Base-by-base conservation (phyloP, 1,284 basidiomycete genomes). In the Ganoderma sinense region DNA sequence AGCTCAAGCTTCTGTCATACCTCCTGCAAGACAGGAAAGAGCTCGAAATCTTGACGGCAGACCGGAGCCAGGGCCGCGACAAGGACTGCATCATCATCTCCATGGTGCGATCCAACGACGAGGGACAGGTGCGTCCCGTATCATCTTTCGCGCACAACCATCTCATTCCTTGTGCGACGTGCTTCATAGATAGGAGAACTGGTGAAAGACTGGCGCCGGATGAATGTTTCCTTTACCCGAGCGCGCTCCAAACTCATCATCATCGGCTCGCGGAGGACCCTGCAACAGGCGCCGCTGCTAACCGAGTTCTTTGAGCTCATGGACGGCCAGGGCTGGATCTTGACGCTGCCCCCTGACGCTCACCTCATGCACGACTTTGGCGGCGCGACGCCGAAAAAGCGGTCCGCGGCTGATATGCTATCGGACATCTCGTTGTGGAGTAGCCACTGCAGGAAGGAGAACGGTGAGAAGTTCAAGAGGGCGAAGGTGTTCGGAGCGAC, bases 141-240 rank as follows among this genome's bases (percentile, higher is more conserved):
- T 51, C 53, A 31, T 33, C 68, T 45, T 41, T 26, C 45, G 16
- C 11, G 55, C n/a, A 43, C 39, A 58, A 7, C 23, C 70, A 58
- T 69, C 73, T 59, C 33, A 59, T 10, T 23, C 23, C 18, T 20
- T 20, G 43, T 20, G 31, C 29, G 13, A 2, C 58, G 18, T 33
- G 61, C 23, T 51, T 14, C 66, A 61, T 76, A 96, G 92, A 85
- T 96, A 43, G 97, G 98, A 2, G 96, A 98, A 68, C 87, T 99
- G 13, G 85, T 99, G 16, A 95, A 94, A 75, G 98, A 99, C 79
- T 97, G 96, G 94, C 86, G 97, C 58, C 84, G 98, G 43, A 93
- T 99, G 85, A 99, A 99, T 78, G 98, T 99, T 41, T 95, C 96
- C 3, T 95, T 99, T 78, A 99, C 98, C 0, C 90, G 98, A 4